phyloP scores from a whole-genome alignment of 2,329 filamentous ascomycete species.

The Fusarium anthophilum region DNA sequence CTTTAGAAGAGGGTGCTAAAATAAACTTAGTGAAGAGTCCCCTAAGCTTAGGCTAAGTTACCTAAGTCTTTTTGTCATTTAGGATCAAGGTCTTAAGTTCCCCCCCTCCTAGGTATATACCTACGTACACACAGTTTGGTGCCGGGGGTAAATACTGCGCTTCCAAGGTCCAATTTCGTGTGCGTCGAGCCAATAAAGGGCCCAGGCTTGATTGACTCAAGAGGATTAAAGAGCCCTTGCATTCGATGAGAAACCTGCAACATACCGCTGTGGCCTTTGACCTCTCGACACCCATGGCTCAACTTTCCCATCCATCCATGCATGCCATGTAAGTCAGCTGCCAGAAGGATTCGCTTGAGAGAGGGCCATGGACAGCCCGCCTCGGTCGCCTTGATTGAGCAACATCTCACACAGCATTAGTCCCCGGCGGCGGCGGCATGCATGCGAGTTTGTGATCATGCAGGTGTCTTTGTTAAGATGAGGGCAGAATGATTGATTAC shows the following conservation, averaged over 20 bases:
- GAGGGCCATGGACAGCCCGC: constrained; percentile 35
- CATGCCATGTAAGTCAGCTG: constrained; percentile 31
- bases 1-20: no score
- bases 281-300: not conserved
- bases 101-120: no score
- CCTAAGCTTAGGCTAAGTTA: no score
- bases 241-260: constrained; percentile 1
- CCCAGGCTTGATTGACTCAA: not conserved
- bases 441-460: constrained; percentile 42
- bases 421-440: constrained; percentile 26
- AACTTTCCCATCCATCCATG: not conserved
- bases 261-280: not conserved
- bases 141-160: constrained; percentile 31
- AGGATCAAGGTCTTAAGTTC: no score
- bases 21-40: no score
- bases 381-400: constrained; percentile 33
- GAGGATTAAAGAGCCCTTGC: constrained; percentile 5
- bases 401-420: constrained; percentile 38
- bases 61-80: no score
- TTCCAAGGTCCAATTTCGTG: constrained; percentile 22
- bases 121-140: not conserved
- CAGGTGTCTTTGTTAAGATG: constrained; percentile 37
- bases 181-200: constrained; percentile 20
- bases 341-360: constrained; percentile 41
- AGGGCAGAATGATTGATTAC: constrained; percentile 16